Conservation (phyloP, 352 stramenopile species). For the Phytopythium boreale region DNA sequence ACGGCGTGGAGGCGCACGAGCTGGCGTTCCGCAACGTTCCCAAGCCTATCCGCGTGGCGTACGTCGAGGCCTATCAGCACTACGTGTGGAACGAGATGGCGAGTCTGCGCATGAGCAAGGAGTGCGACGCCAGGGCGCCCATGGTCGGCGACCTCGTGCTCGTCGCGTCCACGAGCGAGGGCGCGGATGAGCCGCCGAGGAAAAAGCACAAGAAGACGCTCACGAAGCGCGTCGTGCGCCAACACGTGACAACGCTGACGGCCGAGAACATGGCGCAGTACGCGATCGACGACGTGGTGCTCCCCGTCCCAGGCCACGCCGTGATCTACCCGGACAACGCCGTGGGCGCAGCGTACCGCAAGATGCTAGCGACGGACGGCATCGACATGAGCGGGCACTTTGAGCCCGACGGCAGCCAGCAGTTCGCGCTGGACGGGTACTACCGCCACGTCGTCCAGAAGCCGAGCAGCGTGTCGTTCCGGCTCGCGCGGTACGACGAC, state of each 20-base stretch:
- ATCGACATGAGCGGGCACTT: conserved; percentile 57
- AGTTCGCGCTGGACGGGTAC: conserved; percentile 79
- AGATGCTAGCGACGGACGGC: conserved; percentile 51
- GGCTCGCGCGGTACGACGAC: conserved; percentile 88
- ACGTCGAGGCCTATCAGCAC: conserved; percentile 88
- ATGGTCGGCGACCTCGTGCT: conserved; percentile 91
- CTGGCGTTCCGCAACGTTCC: conserved; percentile 68
- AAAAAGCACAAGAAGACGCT: conserved; percentile 35
- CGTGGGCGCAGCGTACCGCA: conserved; percentile 41
- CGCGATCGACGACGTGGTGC: conserved; percentile 91
- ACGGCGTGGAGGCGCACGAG: conserved; percentile 73
- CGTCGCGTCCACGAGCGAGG: conserved; percentile 14
- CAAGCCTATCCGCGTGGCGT: conserved; percentile 52
- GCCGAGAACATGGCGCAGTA: conserved; percentile 86
- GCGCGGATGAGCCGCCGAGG: conserved; percentile 13
- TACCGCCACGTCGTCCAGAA: conserved; percentile 92
- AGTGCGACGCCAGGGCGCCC: conserved; percentile 48
- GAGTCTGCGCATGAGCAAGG: conserved; percentile 81
- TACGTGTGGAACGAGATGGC: conserved; percentile 96
- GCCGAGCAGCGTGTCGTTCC: conserved; percentile 75
- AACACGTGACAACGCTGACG: conserved; percentile 62
- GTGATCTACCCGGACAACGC: conserved; percentile 84
- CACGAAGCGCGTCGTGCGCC: conserved; percentile 16
- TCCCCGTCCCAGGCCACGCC: conserved; percentile 91
- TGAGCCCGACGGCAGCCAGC: conserved; percentile 35